A percentile compares a stretch with the other conserved stretches of the same genome.
These are phyloP conservation scores for Xylariomycetidae sp. DNA, from an alignment of 2,329 filamentous ascomycete genomes.

Conservation along the genomic window DNA sequence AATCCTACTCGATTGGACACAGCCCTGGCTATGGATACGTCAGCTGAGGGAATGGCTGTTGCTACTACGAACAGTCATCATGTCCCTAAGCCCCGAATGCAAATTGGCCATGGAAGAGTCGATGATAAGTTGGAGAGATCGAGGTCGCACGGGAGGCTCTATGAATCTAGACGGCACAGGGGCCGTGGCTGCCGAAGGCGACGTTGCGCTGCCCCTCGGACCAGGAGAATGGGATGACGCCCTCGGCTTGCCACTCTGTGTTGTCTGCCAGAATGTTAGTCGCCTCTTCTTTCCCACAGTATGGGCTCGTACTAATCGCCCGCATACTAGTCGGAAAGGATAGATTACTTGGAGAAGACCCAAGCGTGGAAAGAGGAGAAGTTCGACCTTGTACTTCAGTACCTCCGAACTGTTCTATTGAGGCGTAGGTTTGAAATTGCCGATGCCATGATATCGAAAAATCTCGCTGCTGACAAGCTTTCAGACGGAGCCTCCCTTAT, in stretches of 20 bases:
- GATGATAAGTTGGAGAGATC: slow-evolving; percentile 74
- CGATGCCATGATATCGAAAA: slow-evolving; percentile 5
- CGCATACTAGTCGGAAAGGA: slow-evolving; percentile 66
- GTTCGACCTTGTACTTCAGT: slow-evolving; percentile 94
- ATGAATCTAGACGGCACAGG: slow-evolving; percentile 58
- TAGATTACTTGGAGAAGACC: slow-evolving; percentile 84
- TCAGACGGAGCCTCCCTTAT: slow-evolving; percentile 79
- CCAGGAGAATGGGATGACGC: slow-evolving; percentile 93
- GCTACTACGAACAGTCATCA: slow-evolving; percentile 71
- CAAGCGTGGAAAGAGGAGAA: slow-evolving; percentile 93
- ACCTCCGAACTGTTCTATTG: slow-evolving; percentile 80
- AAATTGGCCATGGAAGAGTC: slow-evolving; percentile 83
- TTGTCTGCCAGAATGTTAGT: slow-evolving; percentile 91
- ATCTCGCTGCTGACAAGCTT: slow-evolving; percentile 14
- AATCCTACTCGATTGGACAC: slow-evolving; percentile 90
- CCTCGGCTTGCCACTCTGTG: slow-evolving; percentile 78
- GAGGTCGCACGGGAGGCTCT: slow-evolving; percentile 61
- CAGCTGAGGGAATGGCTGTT: slow-evolving; percentile 87
- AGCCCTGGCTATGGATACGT: slow-evolving; percentile 88
- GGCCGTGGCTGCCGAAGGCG: slow-evolving; percentile 57
- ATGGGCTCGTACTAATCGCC: slow-evolving; percentile 11
- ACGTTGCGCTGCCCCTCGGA: slow-evolving; percentile 71
- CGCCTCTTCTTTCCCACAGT: slow-evolving; percentile 12
- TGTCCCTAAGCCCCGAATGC: slow-evolving; percentile 68
- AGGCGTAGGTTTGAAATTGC: slow-evolving; percentile 71